A percentile compares a stretch with the other conserved stretches of the same genome.
These are phyloP conservation scores for Licmophora abbreviata DNA, from an alignment of 108 stramenopile genomes.

Conservation along the genomic window DNA sequence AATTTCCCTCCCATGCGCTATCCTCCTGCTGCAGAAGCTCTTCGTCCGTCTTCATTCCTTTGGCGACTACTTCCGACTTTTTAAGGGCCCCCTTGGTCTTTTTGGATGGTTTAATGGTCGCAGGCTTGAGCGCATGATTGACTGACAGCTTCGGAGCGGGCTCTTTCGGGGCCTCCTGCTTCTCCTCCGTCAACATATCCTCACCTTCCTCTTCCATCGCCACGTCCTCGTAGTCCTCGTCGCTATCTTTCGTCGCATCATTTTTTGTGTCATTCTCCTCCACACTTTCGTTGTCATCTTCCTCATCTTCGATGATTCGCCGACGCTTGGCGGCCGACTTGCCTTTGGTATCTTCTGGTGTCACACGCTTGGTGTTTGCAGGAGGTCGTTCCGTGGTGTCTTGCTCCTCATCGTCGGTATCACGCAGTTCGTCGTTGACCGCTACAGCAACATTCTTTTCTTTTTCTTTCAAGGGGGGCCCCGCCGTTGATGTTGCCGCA, in stretches of 20 bases:
- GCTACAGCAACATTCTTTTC: background rate
- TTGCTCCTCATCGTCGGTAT: constrained; percentile 2
- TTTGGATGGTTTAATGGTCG: constrained; percentile 9
- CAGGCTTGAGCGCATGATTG: constrained; percentile 3
- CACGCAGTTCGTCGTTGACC: background rate
- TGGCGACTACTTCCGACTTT: constrained; percentile 33
- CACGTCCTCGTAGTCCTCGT: constrained; percentile 18
- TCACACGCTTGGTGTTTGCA: constrained; percentile 5
- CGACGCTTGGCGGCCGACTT: constrained; percentile 3
- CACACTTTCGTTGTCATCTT: constrained; percentile 8
- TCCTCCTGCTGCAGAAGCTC: constrained; percentile 2
- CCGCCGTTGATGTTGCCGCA: background rate
- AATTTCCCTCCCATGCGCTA: constrained; percentile 1
- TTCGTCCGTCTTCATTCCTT: constrained; percentile 25
- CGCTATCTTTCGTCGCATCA: constrained; percentile 1
- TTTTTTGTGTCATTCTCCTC: background rate
- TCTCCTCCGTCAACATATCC: constrained; percentile 8
- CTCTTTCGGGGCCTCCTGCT: constrained; percentile 11
- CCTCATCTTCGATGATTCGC: constrained; percentile 14
- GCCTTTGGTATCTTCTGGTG: constrained; percentile 1
- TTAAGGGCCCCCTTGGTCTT: constrained; percentile 9
- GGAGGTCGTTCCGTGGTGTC: constrained; percentile 2
- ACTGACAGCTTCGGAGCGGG: background rate
- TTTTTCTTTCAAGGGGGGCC: constrained; percentile 2
- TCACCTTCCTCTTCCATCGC: constrained; percentile 23